Evolutionary conservation across 2,329 filamentous ascomycete species (phyloP), one percentile per base, ranked within the genome.

Genomic region (Paecilomyces formosus): DNA sequence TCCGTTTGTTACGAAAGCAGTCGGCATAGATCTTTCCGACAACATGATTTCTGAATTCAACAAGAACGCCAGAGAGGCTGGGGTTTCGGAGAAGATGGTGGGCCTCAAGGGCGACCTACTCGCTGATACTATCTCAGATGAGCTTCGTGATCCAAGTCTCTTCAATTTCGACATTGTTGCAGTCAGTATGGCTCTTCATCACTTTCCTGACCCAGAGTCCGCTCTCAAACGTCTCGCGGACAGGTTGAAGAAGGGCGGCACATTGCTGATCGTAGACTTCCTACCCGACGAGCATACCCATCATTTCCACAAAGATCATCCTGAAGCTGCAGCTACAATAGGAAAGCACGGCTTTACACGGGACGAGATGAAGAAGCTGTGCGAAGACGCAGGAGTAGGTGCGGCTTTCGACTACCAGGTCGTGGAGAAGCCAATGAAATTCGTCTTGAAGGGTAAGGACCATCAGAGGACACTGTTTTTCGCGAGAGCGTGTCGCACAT

Each of bases 11-110:
- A 85, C 83, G 1, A 79, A 86, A 63, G 83, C 84, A 54, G 74
- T 87, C 15, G 89, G 88, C 50, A 79, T 92, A 52, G 89, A 92
- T 68, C 74, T 91, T 58, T 87, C 88, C 0, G 80, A 85, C 61
- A 84, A 84, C 60, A 92, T 92, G 88, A 81, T 90, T 4, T 75
- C 77, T 0, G 77, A 80, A 6, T 92, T 87, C 76, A 92, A 91
- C 68, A 72, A 75, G 11, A 79, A 81, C 26, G 85, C 84, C 21
- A 69, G 73, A 35, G 81, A 82, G 60, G 61, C 62, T 3, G 84
- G 82, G 1, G 73, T 86, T 1, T 60, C 65, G 1, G 73, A 79
- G 3, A 82, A 85, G 62, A 84, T 87, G 79, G 71, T 71, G 60
- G 85, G 83, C 21, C 73, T 81, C 57, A 74, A 80, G 24, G 87